These are phyloP conservation scores for Hymenoscyphus salicellus DNA, from an alignment of 2,329 filamentous ascomycete genomes.

Conservation along the genomic window DNA sequence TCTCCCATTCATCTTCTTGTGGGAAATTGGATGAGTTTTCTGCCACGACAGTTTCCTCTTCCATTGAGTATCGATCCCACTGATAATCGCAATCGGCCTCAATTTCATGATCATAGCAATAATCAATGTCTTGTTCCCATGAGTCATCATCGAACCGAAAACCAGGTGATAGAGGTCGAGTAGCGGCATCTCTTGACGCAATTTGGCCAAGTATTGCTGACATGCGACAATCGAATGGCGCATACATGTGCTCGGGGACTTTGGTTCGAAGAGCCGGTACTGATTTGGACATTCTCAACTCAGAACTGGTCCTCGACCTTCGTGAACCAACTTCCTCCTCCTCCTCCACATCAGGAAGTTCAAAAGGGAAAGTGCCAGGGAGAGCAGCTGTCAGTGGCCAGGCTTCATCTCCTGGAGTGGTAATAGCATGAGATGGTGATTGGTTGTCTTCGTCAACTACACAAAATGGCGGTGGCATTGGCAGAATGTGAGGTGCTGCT, in stretches of 20 bases:
- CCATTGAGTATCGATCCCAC: constrained; percentile 58
- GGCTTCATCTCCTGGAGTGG: constrained; percentile 43
- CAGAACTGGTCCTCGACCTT: constrained; percentile 28
- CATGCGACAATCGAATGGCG: constrained; percentile 29
- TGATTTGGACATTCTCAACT: constrained; percentile 33
- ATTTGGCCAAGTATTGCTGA: constrained; percentile 21
- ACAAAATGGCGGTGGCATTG: constrained; percentile 8
- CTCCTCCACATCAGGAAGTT: constrained; percentile 59
- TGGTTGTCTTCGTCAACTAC: constrained; percentile 6
- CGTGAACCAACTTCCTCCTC: constrained; percentile 47
- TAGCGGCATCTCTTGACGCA: constrained; percentile 1
- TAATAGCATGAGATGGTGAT: constrained; percentile 40
- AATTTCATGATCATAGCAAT: constrained; percentile 66
- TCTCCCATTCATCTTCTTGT: not conserved
- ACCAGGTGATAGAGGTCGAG: constrained; percentile 18
- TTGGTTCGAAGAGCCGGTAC: constrained; percentile 37
- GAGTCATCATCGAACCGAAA: constrained; percentile 36
- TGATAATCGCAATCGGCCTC: constrained; percentile 66
- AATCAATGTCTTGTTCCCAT: constrained; percentile 70
- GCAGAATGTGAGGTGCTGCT: constrained; percentile 42
- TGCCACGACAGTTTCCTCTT: constrained; percentile 31
- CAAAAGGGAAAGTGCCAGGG: constrained; percentile 27
- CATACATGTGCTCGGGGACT: constrained; percentile 40
- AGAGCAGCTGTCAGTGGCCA: constrained; percentile 42
- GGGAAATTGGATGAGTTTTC: not conserved